Percentiles rank a stretch among this genome's conserved stretches.
These are phyloP conservation scores for Mycosphaerelloides madeirae DNA, from an alignment of 2,329 filamentous ascomycete genomes.

Conservation along the genomic window DNA sequence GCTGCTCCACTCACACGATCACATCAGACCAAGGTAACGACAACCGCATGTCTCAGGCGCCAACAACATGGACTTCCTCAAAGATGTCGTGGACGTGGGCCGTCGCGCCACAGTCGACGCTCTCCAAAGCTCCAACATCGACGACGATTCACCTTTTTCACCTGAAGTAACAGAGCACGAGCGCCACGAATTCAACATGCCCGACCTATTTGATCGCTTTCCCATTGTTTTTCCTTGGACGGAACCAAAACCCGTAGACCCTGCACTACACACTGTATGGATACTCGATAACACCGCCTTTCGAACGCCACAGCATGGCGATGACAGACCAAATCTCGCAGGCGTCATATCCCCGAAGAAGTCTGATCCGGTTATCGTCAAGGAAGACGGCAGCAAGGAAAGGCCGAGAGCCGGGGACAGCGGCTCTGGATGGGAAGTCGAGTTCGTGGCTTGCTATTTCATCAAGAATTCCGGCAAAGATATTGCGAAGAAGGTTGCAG, in stretches of 20 bases:
- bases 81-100: conserved; percentile 24
- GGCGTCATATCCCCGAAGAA: conserved; percentile 16
- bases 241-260: conserved; percentile 44
- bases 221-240: conserved; percentile 52
- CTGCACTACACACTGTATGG: conserved; percentile 72
- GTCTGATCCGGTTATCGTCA: conserved; percentile 20
- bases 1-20: too few species aligned
- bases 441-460: conserved; percentile 80
- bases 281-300: conserved; percentile 86
- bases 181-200: conserved; percentile 22
- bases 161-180: conserved; percentile 32
- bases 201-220: conserved; percentile 34
- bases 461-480: conserved; percentile 64
- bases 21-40: too few species aligned
- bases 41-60: too few species aligned
- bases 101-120: conserved; percentile 26
- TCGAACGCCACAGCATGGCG: conserved; percentile 38
- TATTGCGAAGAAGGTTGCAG: conserved; percentile 63
- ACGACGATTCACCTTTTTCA: conserved; percentile 27
- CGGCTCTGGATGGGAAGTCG: conserved; percentile 62
- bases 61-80: conserved; percentile 23
- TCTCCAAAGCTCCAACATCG: conserved; percentile 23
- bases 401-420: conserved; percentile 12
- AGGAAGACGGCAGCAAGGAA: conserved; percentile 28
- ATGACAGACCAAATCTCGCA: conserved; percentile 18